These are phyloP conservation scores for Didymella pinodella DNA, from an alignment of 2,329 filamentous ascomycete species.

Conservation along the genomic window DNA sequence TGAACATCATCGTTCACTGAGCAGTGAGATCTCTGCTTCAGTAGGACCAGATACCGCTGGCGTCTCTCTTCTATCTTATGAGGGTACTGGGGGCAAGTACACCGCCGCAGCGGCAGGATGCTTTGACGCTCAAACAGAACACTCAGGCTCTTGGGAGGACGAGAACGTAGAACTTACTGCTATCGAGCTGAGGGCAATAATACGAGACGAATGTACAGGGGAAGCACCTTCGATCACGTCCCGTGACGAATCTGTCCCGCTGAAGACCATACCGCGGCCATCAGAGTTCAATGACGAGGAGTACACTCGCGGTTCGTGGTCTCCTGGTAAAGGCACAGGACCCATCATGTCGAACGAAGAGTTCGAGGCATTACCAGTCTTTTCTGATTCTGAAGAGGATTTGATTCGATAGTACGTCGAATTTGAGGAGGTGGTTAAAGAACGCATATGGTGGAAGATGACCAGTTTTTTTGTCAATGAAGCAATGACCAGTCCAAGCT, in stretches of 20 bases:
- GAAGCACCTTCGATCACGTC: background rate
- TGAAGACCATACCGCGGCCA: background rate
- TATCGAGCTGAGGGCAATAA: background rate
- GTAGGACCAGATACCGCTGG: background rate
- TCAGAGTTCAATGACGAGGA: background rate
- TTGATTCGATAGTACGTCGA: background rate
- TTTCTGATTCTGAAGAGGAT: conserved; percentile 5
- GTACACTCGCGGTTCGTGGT: background rate
- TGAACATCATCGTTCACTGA: background rate
- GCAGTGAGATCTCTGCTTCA: background rate
- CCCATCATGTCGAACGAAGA: conserved; percentile 8
- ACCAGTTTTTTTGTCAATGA: background rate
- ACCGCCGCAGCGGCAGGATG: background rate
- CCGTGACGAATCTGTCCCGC: background rate
- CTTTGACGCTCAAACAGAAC: background rate
- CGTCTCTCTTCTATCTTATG: background rate
- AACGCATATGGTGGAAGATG: background rate
- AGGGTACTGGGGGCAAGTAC: too few species aligned
- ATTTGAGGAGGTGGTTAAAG: background rate
- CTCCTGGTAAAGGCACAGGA: background rate
- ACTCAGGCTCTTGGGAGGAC: background rate
- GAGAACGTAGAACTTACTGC: background rate
- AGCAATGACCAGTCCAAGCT: too few species aligned
- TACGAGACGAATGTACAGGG: background rate
- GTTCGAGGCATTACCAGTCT: conserved; percentile 5